A percentile compares a stretch with the other conserved stretches of the same genome.
These are phyloP conservation scores for Naganishia onofrii DNA, from an alignment of 768 basidiomycete genomes.

Conservation along the genomic window DNA sequence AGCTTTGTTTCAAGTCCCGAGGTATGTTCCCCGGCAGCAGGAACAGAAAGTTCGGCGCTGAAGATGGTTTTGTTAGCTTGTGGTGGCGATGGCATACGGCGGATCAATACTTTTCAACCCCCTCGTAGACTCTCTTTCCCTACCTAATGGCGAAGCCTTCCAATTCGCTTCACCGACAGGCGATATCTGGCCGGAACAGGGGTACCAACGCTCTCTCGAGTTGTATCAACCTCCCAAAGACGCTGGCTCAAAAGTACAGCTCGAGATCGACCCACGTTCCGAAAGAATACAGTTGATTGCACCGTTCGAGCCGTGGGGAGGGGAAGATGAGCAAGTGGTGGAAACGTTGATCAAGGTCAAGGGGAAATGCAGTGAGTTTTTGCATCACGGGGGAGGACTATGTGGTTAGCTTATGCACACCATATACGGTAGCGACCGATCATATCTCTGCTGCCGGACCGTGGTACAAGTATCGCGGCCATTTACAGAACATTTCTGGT, in stretches of 20 bases:
- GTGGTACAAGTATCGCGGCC: constrained; percentile 42
- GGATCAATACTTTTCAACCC: constrained; percentile 30
- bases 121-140: constrained; percentile 17
- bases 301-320: constrained; percentile 31
- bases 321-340: constrained; percentile 14
- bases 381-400: no score
- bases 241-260: neutral
- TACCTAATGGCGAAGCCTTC: constrained; percentile 12
- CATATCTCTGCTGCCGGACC: constrained; percentile 43
- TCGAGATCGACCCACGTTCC: constrained; percentile 20
- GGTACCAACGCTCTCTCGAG: constrained; percentile 27
- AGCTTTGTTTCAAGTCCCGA: constrained; percentile 32
- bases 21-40: neutral
- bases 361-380: constrained; percentile 32
- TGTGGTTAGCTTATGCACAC: neutral
- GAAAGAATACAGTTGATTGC: constrained; percentile 30
- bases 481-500: constrained; percentile 40
- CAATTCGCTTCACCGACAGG: constrained; percentile 25
- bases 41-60: neutral
- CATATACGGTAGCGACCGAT: constrained; percentile 34
- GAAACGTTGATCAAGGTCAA: constrained; percentile 33
- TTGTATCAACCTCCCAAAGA: constrained; percentile 23
- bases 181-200: constrained; percentile 17
- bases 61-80: constrained; percentile 13
- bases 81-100: constrained; percentile 32